Base-by-base conservation (phyloP, 495 filamentous ascomycete species). In the Penicillium macrosclerotiorum region DNA sequence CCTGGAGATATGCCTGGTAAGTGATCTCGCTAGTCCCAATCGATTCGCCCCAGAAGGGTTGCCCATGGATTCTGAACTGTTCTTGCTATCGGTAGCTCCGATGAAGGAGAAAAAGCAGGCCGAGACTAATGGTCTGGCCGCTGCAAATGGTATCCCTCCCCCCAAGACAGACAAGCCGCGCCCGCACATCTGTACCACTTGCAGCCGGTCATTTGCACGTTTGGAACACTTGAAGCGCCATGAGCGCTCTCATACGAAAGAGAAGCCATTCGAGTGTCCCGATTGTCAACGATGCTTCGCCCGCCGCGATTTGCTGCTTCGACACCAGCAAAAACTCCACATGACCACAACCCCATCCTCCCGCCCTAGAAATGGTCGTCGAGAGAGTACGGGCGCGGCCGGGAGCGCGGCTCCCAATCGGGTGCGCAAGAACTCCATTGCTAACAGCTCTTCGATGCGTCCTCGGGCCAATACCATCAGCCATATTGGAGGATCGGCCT, bases 251-350 rank as follows among this genome's bases (percentile, higher is more conserved):
- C 93, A 99, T 58, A 99, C 93, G 8, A 99, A 99, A 63, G 93
- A 99, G 64, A 98, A 98, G 74, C 93, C 93, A 2, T 99, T 99
- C 61, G 92, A 96, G 63, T 99, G 93, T 52, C 91, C 92, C 18
- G 90, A 97, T 64, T 99, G 93, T 62, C 77, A 88, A 16, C 74
- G 93, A 61, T 97, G 93, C 75, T 99, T 99, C 72, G 93, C 93
- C 23, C 82, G 93, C 25, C 81, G 93, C 46, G 93, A 99, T 65
- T 68, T 99, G 47, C 80, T 99, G 42, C 73, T 99, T 45, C 81
- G 93, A 20, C 93, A 99, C 68, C 93, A 99, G 73, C 93, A 99
- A 76, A 99, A 99, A 75, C 78, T 99, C 11, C 93, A 99, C 60
- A 88, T 95, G 83, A 94, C 90, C n/a, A 86, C 87, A 1, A 90